Evolutionary conservation across 495 filamentous ascomycete genomes (phyloP), one percentile per base, ranked within the genome.

Genomic region (Lindgomyces ingoldianus): DNA sequence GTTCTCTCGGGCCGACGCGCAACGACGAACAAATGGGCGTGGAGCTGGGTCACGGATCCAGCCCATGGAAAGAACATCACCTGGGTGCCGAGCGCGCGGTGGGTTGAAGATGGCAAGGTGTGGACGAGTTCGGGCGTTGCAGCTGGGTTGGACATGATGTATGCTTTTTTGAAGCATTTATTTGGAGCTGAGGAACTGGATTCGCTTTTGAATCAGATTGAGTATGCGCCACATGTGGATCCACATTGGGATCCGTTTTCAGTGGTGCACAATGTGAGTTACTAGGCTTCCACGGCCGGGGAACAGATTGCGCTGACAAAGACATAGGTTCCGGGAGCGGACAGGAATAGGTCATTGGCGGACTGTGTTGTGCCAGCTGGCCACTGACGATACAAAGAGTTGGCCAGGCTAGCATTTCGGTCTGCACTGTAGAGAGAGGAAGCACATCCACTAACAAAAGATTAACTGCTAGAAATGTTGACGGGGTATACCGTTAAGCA

Each of bases 211-310:
- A 57, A 57, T 27, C 10, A 11, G 33, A 57, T 57, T 24, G 53
- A 57, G 33, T 45, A 12, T 24, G 53, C 53, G 24, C 53, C 53
- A 16, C 53, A 57, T 44, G 11, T 10, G 14, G 65, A 74, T 56
- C 0, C 48, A 8, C n/a, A 60, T 25, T 55, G 63, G 60, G 77
- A 79, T 70, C 71, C 72, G 0, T 79, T 75, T 67, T 72, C 63
- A 0, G 75, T 57, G 19, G 33, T 57, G 10, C 33, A 44, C 14
- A 45, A 57, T 9, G 53, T 57, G n/a, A 42, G 33, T 39, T 39
- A 39, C 14, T 14, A 39, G 22, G 27, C 6, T 33, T 24, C 33
- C 6, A 6, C 6, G 6, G 14, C 14, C 14, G 6, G 33, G 14
- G 33, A 6, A 6, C 14, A 6, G 6, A 39, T 14, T 39, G 6